phyloP scores from a whole-genome alignment of 495 filamentous ascomycete genomes.

The Choiromyces venosus region DNA sequence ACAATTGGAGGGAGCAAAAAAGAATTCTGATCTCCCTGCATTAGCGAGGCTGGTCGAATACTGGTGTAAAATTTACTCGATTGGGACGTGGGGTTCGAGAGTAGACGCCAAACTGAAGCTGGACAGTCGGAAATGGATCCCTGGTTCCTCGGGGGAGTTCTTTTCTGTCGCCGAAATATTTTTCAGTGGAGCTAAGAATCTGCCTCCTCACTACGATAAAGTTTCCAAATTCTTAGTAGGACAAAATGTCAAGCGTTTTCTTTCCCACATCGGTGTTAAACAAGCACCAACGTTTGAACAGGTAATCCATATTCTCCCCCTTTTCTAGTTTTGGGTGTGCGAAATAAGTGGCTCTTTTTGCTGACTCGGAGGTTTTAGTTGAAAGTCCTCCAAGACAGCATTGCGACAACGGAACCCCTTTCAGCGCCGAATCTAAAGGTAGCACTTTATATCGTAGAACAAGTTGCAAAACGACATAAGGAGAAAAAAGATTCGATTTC shows the following conservation, averaged over 20 bases:
- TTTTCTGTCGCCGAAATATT: slow-evolving; percentile 27
- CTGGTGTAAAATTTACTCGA: background rate
- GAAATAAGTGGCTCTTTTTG: background rate
- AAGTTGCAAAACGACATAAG: slow-evolving; percentile 17
- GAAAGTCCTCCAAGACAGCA: slow-evolving; percentile 29
- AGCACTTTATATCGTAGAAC: slow-evolving; percentile 30
- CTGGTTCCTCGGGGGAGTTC: slow-evolving; percentile 14
- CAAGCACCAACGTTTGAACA: slow-evolving; percentile 21
- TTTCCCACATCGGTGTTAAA: slow-evolving; percentile 18
- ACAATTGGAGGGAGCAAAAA: slow-evolving; percentile 18
- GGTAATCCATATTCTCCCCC: slow-evolving; percentile 13
- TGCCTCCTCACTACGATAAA: slow-evolving; percentile 24
- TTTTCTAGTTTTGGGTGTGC: background rate
- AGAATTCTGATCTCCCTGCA: background rate
- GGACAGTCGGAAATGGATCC: slow-evolving; percentile 27
- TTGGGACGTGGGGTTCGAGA: background rate
- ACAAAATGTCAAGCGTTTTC: background rate
- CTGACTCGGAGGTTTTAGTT: slow-evolving; percentile 8
- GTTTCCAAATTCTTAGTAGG: background rate
- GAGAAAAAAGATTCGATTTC: slow-evolving; percentile 1
- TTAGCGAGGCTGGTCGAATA: slow-evolving; percentile 5
- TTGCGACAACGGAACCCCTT: slow-evolving; percentile 17
- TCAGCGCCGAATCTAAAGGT: slow-evolving; percentile 15
- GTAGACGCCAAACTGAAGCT: slow-evolving; percentile 5
- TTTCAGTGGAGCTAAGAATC: slow-evolving; percentile 7